Evolutionary conservation across 148 eudicot species (phyloP).

Genomic region (Euryodendron excelsum): DNA sequence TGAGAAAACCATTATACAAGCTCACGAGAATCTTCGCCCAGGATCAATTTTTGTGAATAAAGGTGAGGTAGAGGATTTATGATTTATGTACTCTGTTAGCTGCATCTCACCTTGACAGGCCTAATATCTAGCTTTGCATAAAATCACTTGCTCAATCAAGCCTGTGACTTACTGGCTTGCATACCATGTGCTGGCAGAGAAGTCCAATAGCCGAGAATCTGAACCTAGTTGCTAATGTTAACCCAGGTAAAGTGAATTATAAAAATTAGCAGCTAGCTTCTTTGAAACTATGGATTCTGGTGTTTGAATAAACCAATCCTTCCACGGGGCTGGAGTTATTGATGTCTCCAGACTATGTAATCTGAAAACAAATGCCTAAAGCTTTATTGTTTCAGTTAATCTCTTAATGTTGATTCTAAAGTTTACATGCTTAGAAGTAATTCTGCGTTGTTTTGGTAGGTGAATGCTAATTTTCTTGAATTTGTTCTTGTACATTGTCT

Average conservation of each 20-base stretch:
- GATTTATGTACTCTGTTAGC: background rate
- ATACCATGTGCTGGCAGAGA: background rate
- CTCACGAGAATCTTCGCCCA: constrained; percentile 86
- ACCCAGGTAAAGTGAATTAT: background rate
- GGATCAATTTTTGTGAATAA: constrained; percentile 80
- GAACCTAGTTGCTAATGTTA: too few relatives aligned
- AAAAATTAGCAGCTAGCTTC: background rate
- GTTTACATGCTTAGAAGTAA: background rate
- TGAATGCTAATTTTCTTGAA: background rate
- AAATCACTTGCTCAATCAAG: background rate
- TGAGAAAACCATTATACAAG: constrained; percentile 77
- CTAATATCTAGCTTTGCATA: background rate
- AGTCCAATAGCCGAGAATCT: background rate
- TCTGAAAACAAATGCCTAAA: background rate
- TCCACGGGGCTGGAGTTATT: background rate
- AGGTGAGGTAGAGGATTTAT: constrained; percentile 40
- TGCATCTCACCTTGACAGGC: background rate
- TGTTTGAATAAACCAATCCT: background rate
- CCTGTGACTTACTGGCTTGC: background rate
- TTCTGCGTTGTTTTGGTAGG: background rate
- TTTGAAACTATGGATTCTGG: background rate
- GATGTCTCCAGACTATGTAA: background rate
- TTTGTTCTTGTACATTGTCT: background rate
- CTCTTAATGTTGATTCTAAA: background rate
- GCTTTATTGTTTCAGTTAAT: background rate